phyloP scores from a whole-genome alignment of 495 filamentous ascomycete genomes.

The Jackrogersella minutella region DNA sequence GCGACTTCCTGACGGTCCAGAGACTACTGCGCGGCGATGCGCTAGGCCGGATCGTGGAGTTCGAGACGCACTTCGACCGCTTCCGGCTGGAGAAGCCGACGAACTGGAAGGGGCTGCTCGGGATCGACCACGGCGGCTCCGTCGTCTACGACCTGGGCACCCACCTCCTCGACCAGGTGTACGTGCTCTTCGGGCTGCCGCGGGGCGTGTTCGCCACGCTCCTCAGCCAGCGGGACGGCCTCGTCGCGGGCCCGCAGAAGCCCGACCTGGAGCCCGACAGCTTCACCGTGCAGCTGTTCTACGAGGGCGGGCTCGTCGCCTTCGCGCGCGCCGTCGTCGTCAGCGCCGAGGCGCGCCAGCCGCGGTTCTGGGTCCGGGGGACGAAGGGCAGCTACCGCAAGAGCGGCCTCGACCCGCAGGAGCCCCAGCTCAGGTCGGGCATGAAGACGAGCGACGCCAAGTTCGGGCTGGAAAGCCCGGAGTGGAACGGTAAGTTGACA shows the following conservation, averaged over 20 bases:
- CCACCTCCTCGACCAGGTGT: slow-evolving; percentile 84
- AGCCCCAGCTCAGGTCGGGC: slow-evolving; percentile 79
- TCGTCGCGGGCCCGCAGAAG: slow-evolving; percentile 51
- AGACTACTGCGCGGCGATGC: slow-evolving; percentile 62
- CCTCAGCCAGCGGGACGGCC: slow-evolving; percentile 66
- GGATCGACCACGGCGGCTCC: slow-evolving; percentile 70
- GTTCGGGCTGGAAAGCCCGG: slow-evolving; percentile 71
- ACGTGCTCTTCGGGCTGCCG: slow-evolving; percentile 80
- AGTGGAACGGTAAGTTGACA: slow-evolving; percentile 52
- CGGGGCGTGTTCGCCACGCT: slow-evolving; percentile 72
- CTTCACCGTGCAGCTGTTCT: slow-evolving; percentile 73
- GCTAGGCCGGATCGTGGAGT: slow-evolving; percentile 77
- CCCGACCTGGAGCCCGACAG: slow-evolving; percentile 70
- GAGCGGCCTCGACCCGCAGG: slow-evolving; percentile 79
- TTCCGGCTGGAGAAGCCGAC: slow-evolving; percentile 66
- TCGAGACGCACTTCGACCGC: slow-evolving; percentile 86
- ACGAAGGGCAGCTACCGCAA: slow-evolving; percentile 84
- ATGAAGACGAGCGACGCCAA: slow-evolving; percentile 67
- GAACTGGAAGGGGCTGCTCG: slow-evolving; percentile 73
- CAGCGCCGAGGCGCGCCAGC: slow-evolving; percentile 73
- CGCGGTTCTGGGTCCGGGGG: slow-evolving; percentile 83
- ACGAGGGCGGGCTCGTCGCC: slow-evolving; percentile 65
- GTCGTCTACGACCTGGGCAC: slow-evolving; percentile 84
- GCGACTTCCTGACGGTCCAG: slow-evolving; percentile 81
- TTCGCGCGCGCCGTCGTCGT: slow-evolving; percentile 75